Base-by-base conservation (phyloP, 345 rosid species). In the Murraya koenigii region DNA sequence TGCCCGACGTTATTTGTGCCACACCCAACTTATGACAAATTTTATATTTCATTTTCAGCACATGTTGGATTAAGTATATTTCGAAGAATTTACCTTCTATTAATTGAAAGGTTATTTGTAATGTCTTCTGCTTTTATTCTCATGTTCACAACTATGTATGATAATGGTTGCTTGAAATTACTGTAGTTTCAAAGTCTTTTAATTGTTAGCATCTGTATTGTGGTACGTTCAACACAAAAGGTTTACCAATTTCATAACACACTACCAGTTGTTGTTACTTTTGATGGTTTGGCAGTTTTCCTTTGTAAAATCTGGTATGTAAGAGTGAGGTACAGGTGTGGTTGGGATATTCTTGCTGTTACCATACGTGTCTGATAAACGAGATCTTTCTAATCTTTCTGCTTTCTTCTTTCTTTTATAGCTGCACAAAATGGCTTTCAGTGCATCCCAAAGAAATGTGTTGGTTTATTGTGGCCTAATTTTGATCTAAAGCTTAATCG, bases 341-440 rank as follows among this genome's bases (percentile, higher is more conserved):
- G 35, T 69, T 26, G 30, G 35, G 25, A 30, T 5, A 69, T 28
- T 49, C 59, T 6, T 54, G 41, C 17, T 54, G 6, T 54, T 71
- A 9, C 49, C 15, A 6, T 22, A 32, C 8, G 0, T 26, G 28
- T 32, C 17, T 52, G 72, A 10, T 72, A 23, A 28, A 44, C 76
- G 39, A 26, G 39, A 59, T 75, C 49, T 49, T 71, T 75, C 66
- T 36, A 60, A 30, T 66, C 36, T 9, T 67, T 74, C 17, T 65
- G 71, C 32, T 68, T 70, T 65, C 60, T 71, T 69, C 62, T 71
- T 72, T 39, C 75, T 77, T 38, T 73, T 71, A 62, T 78, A 88
- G 93, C 80, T 85, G 79, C 72, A 82, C 71, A 76, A n/a, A 84
- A 49, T 47, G 79, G 80, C 66, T 80, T 75, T 47, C 74, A 70